Percentiles rank a stretch among this genome's conserved stretches.
These are phyloP conservation scores for Leucocoprinus birnbaumii DNA, from an alignment of 768 basidiomycete species.

Conservation along the genomic window DNA sequence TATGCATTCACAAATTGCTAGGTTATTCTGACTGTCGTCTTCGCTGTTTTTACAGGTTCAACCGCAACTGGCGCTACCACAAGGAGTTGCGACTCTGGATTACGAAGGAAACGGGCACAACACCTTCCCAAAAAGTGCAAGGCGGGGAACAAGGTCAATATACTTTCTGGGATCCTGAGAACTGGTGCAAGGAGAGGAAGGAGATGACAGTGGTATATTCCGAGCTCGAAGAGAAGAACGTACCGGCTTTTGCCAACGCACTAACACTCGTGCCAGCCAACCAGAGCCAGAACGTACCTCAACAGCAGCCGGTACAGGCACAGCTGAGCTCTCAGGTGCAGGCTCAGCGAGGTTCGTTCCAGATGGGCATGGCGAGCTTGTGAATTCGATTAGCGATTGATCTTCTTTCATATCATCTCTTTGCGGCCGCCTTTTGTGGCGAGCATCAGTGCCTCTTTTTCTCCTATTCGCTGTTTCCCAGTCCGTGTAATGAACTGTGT, in stretches of 20 bases:
- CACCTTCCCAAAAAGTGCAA: slow-evolving; percentile 71
- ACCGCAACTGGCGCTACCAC: slow-evolving; percentile 96
- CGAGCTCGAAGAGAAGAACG: slow-evolving; percentile 72
- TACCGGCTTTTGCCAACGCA: slow-evolving; percentile 56
- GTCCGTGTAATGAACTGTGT: slow-evolving; percentile 14
- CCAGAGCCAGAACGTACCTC: slow-evolving; percentile 3
- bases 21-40: slow-evolving; percentile 1
- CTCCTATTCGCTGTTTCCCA: slow-evolving; percentile 14
- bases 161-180: slow-evolving; percentile 86
- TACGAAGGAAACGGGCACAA: slow-evolving; percentile 83
- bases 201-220: slow-evolving; percentile 74
- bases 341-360: slow-evolving; percentile 42
- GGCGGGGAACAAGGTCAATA: slow-evolving; percentile 87
- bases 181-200: slow-evolving; percentile 74
- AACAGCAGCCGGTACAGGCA: slow-evolving; percentile 20
- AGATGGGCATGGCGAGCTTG: slow-evolving; percentile 51
- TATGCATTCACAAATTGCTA: background rate
- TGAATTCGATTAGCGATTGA: slow-evolving; percentile 22
- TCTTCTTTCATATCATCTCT: slow-evolving; percentile 14
- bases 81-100: slow-evolving; percentile 84
- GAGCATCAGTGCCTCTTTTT: background rate
- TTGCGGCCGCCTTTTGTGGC: slow-evolving; percentile 6
- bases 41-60: slow-evolving; percentile 54
- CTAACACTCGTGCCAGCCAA: slow-evolving; percentile 25
- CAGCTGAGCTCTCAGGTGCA: slow-evolving; percentile 37